These are phyloP conservation scores for Capillidium rhysosporum DNA, from an alignment of 371 early-diverging fungal species.

Conservation along the genomic window DNA sequence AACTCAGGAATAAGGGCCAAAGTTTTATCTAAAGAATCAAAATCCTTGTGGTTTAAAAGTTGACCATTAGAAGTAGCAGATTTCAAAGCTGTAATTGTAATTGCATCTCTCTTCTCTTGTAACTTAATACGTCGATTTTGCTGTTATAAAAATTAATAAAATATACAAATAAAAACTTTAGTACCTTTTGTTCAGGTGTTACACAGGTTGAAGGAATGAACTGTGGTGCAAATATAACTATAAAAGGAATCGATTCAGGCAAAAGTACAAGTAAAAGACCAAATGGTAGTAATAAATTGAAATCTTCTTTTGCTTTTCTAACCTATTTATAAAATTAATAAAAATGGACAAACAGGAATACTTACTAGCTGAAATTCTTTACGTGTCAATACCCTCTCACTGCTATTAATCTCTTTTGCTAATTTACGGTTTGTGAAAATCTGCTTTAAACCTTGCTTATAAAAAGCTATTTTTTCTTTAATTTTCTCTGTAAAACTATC, in stretches of 20 bases:
- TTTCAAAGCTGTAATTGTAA: constrained; percentile 22
- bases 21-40: not conserved
- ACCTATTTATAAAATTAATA: constrained; percentile 14
- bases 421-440: constrained; percentile 29
- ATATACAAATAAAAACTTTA: not conserved
- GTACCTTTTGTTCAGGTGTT: constrained; percentile 30
- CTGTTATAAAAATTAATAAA: constrained; percentile 8
- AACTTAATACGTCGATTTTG: constrained; percentile 29
- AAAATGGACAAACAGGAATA: not conserved
- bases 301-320: constrained; percentile 23
- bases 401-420: constrained; percentile 13
- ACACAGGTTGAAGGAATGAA: constrained; percentile 40
- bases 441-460: constrained; percentile 33
- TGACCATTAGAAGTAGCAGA: constrained; percentile 10
- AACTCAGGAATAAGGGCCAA: not conserved
- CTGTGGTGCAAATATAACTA: constrained; percentile 31
- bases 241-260: constrained; percentile 40
- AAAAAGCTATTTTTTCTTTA: constrained; percentile 18
- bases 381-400: constrained; percentile 22
- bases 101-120: constrained; percentile 25
- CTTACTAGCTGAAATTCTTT: constrained; percentile 26
- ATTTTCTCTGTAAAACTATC: constrained; percentile 8
- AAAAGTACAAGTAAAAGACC: constrained; percentile 26
- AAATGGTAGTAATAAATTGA: constrained; percentile 35
- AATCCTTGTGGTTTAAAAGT: not conserved